Evolutionary conservation across 73 alveolate genomes (phyloP).

Genomic region (Paramecium pentaurelia): DNA sequence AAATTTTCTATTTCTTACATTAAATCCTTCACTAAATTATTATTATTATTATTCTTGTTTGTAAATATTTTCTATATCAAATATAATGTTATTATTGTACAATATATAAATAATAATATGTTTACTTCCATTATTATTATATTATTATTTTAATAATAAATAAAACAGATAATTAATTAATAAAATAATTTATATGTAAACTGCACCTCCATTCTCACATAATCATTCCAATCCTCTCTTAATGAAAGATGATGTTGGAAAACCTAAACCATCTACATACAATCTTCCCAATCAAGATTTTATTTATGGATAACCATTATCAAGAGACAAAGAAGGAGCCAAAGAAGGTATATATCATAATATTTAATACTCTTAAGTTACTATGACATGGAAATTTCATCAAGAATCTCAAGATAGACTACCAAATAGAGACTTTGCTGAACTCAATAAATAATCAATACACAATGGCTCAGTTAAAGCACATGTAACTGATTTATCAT

Average conservation of each 20-base stretch:
- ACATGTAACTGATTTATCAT: constrained; percentile 45
- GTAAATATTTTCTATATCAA: background rate
- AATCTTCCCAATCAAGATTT: constrained; percentile 78
- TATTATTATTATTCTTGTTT: background rate
- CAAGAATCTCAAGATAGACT: constrained; percentile 62
- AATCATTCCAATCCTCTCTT: constrained; percentile 65
- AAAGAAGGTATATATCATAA: constrained; percentile 53
- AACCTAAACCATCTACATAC: constrained; percentile 73
- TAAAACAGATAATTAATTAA: background rate
- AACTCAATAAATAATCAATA: constrained; percentile 70
- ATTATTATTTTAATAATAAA: background rate
- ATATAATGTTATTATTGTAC: background rate
- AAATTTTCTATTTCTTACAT: background rate
- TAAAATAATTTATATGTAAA: background rate
- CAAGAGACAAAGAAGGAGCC: constrained; percentile 84
- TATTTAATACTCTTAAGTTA: constrained; percentile 9
- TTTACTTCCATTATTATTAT: background rate
- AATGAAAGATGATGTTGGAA: constrained; percentile 87
- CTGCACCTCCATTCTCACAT: background rate
- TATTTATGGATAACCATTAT: constrained; percentile 79
- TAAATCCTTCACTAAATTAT: background rate
- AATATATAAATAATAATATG: background rate
- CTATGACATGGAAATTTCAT: constrained; percentile 77
- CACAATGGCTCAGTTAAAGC: constrained; percentile 64
- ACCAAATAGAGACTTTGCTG: constrained; percentile 73